Conservation (phyloP, 371 early-diverging fungal species). For the Syncephalis fuscata region DNA sequence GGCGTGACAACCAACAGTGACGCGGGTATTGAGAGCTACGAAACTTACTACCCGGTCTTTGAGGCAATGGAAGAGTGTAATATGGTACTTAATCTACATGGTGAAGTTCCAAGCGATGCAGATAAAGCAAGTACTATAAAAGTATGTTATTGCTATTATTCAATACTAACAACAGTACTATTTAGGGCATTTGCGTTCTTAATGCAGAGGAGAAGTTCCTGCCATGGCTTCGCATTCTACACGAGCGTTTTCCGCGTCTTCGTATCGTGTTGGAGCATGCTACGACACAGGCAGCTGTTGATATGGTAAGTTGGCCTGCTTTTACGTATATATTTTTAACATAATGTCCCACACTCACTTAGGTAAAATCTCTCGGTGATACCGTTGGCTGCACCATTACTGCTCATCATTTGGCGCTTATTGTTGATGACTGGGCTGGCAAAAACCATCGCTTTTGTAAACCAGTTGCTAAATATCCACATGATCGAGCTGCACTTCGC, state of each 20-base stretch:
- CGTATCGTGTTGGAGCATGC: constrained; percentile 95
- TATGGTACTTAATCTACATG: constrained; percentile 91
- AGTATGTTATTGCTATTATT: constrained; percentile 8
- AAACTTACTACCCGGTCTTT: constrained; percentile 82
- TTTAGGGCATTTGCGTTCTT: constrained; percentile 67
- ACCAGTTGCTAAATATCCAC: constrained; percentile 92
- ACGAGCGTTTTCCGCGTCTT: constrained; percentile 76
- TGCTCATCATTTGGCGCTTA: constrained; percentile 79
- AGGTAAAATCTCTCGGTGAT: constrained; percentile 73
- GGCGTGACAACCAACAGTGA: constrained; percentile 97
- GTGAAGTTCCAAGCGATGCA: constrained; percentile 81
- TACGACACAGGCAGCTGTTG: constrained; percentile 84
- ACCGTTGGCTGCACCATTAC: constrained; percentile 92
- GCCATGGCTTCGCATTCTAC: constrained; percentile 64
- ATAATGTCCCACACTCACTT: too few species aligned
- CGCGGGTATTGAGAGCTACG: constrained; percentile 80
- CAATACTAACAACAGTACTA: constrained; percentile 5
- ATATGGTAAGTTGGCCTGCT: constrained; percentile 43
- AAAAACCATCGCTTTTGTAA: constrained; percentile 94
- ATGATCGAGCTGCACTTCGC: constrained; percentile 80
- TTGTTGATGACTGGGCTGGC: constrained; percentile 95
- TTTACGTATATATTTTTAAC: too few species aligned
- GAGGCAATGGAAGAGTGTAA: constrained; percentile 85
- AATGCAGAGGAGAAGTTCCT: constrained; percentile 94
- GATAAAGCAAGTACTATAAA: constrained; percentile 17